Conservation (phyloP, 1,139 yeast species). For the Pneumocystis carinii region DNA sequence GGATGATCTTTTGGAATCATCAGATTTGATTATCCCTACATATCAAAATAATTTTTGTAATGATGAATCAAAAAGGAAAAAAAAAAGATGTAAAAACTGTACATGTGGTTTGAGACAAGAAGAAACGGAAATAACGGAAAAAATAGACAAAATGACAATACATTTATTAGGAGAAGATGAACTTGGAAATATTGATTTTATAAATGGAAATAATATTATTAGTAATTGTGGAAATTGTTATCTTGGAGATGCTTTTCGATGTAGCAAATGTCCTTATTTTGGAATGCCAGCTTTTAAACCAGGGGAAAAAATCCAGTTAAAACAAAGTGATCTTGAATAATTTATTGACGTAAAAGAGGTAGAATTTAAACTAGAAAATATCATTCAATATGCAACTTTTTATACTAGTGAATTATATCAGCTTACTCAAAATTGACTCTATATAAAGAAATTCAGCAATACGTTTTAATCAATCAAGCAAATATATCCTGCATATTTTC, state of each 20-base stretch:
- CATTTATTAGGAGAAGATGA: slow-evolving; percentile 52
- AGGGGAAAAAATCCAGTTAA: neutral
- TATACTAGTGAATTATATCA: neutral
- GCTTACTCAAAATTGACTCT: neutral
- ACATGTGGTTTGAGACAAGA: slow-evolving; percentile 87
- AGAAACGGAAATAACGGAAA: slow-evolving; percentile 21
- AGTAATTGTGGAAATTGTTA: slow-evolving; percentile 93
- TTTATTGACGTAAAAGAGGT: neutral
- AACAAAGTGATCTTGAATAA: neutral
- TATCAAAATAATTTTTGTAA: neutral
- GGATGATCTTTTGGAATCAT: neutral
- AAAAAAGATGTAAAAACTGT: slow-evolving; percentile 80
- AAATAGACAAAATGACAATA: slow-evolving; percentile 22
- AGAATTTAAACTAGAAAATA: neutral
- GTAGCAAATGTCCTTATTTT: slow-evolving; percentile 93
- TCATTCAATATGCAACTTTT: neutral
- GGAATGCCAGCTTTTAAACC: slow-evolving; percentile 63
- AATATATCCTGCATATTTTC: neutral
- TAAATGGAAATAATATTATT: slow-evolving; percentile 68
- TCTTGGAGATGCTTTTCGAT: slow-evolving; percentile 91
- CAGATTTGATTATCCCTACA: neutral
- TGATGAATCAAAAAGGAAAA: slow-evolving; percentile 33
- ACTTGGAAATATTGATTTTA: slow-evolving; percentile 67
- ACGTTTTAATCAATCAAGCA: neutral
- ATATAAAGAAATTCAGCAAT: neutral